Conservation (phyloP, 176 grass and related monocot genomes). For the Tuctoria greenei region DNA sequence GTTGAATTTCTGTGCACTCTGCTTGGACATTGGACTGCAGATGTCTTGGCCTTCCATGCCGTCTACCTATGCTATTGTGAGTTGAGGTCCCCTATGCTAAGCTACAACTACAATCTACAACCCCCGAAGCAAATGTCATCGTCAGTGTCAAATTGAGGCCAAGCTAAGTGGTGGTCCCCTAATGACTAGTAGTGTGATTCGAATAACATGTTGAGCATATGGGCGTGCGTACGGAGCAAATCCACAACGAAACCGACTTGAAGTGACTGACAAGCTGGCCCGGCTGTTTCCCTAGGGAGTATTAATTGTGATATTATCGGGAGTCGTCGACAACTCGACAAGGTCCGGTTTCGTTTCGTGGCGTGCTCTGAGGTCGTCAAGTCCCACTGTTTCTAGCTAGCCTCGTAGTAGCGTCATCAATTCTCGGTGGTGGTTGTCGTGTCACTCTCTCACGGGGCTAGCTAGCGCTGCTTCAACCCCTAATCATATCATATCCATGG, state of each 20-base stretch:
- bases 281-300: no score
- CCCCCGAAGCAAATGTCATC: not conserved
- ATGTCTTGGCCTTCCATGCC: not conserved
- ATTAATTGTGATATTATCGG: no score
- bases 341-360: no score
- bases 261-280: not conserved
- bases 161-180: no score
- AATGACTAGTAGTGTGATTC: not conserved
- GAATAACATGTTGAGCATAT: not conserved
- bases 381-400: not conserved
- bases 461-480: not conserved
- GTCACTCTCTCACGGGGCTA: constrained; percentile 21
- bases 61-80: not conserved
- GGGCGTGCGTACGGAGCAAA: not conserved
- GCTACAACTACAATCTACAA: not conserved
- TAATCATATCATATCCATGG: no score
- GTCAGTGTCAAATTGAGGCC: not conserved
- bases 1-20: not conserved
- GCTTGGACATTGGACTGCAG: not conserved
- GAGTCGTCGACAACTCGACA: no score
- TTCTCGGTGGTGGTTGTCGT: constrained; percentile 27
- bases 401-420: not conserved
- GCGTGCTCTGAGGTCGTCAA: not conserved
- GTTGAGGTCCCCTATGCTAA: constrained; percentile 5
- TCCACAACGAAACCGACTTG: not conserved